A percentile compares a stretch with the other conserved stretches of the same genome.
phyloP scores from a whole-genome alignment of 768 basidiomycete species.

The Podaxis pistillaris region DNA sequence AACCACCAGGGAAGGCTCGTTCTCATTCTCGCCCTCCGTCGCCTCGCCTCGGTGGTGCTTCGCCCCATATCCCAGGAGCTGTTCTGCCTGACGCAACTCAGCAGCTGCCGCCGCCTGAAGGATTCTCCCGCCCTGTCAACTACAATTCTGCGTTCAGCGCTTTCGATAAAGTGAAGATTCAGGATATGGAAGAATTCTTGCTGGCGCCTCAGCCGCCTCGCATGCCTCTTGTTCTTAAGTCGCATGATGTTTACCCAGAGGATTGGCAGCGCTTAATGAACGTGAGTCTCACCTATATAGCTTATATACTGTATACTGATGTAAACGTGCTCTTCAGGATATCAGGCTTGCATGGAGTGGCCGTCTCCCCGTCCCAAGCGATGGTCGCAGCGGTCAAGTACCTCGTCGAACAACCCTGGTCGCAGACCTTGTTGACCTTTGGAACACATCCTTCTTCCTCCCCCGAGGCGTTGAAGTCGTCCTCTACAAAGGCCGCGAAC shows the following conservation, averaged over 20 bases:
- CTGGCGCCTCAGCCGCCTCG: slow-evolving; percentile 56
- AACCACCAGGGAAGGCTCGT: slow-evolving; percentile 18
- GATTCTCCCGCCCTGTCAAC: slow-evolving; percentile 73
- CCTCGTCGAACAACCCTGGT: slow-evolving; percentile 59
- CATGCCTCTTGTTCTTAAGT: slow-evolving; percentile 68
- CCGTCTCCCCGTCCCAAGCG: slow-evolving; percentile 63
- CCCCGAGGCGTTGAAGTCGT: slow-evolving; percentile 75
- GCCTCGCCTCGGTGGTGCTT: slow-evolving; percentile 24
- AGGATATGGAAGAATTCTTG: slow-evolving; percentile 75
- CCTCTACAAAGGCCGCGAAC: slow-evolving; percentile 77
- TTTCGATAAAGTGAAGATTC: slow-evolving; percentile 69
- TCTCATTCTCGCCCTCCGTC: slow-evolving; percentile 20
- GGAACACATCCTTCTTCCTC: slow-evolving; percentile 78
- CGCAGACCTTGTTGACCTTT: slow-evolving; percentile 74
- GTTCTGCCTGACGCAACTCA: slow-evolving; percentile 32
- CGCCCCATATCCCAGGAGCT: slow-evolving; percentile 31
- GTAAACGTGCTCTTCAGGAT: slow-evolving; percentile 45
- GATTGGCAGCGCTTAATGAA: slow-evolving; percentile 83
- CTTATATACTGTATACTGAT: neutral
- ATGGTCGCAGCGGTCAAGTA: slow-evolving; percentile 33
- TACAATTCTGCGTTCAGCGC: slow-evolving; percentile 62
- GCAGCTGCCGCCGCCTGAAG: slow-evolving; percentile 63
- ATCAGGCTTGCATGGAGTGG: slow-evolving; percentile 74
- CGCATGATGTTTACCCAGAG: slow-evolving; percentile 75
- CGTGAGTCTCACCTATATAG: slow-evolving; percentile 36